Evolutionary conservation across 345 rosid genomes (phyloP).

Genomic region (Passiflora organensis): DNA sequence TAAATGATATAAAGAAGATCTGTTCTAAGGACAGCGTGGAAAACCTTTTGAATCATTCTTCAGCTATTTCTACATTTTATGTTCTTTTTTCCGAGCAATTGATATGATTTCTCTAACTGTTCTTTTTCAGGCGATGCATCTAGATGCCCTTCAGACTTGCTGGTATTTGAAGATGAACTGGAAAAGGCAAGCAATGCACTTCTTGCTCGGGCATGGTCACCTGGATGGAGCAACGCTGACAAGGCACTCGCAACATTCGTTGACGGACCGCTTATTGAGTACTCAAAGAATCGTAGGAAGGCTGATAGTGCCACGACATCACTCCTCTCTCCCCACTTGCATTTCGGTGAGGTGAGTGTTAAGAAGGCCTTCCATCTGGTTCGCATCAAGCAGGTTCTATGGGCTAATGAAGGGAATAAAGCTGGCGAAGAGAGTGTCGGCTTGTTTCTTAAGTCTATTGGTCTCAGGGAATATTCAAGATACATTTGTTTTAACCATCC

Average conservation of each 20-base stretch:
- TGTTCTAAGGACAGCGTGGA: too few species aligned
- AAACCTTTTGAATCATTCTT: too few species aligned
- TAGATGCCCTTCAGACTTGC: constrained; percentile 53
- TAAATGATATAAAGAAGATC: too few species aligned
- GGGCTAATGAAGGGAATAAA: constrained; percentile 92
- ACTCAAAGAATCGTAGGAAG: constrained; percentile 80
- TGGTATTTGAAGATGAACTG: constrained; percentile 83
- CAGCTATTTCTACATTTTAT: too few species aligned
- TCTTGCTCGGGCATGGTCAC: constrained; percentile 97
- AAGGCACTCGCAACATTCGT: constrained; percentile 81
- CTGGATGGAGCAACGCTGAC: constrained; percentile 94
- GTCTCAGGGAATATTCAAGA: constrained; percentile 90
- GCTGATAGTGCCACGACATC: constrained; percentile 99
- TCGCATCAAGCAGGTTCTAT: constrained; percentile 80
- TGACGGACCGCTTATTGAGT: constrained; percentile 81
- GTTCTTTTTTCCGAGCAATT: too few species aligned
- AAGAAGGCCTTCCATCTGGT: constrained; percentile 91
- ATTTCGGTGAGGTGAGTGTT: constrained; percentile 96
- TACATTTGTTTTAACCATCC: constrained; percentile 96
- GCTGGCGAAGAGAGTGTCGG: constrained; percentile 95
- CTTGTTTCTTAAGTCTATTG: constrained; percentile 91
- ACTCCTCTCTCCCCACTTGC: constrained; percentile 90
- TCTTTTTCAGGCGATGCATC: constrained; percentile 63
- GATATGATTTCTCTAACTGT: background rate
- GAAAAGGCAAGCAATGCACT: constrained; percentile 98